These are phyloP conservation scores for Podospora didyma DNA, from an alignment of 495 filamentous ascomycete genomes.

Conservation along the genomic window DNA sequence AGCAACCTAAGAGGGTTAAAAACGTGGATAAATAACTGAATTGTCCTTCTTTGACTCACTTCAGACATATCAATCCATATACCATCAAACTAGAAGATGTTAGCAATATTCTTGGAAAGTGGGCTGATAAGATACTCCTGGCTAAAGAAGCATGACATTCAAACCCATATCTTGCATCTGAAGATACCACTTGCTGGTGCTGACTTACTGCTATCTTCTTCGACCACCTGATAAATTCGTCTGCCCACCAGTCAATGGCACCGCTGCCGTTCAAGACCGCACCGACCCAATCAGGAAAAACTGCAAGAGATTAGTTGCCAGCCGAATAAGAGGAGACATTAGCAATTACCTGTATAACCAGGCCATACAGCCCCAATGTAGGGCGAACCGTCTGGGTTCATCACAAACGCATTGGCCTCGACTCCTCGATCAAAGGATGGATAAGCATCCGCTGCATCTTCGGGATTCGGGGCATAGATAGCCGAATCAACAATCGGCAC, in stretches of 20 bases:
- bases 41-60: conserved; percentile 16
- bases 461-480: conserved; percentile 71
- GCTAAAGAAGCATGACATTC: too few species aligned
- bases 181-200: too few species aligned
- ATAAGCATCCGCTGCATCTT: conserved; percentile 68
- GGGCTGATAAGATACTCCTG: too few species aligned
- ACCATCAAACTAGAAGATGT: conserved; percentile 59
- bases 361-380: conserved; percentile 85
- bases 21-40: not conserved
- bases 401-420: conserved; percentile 61
- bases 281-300: conserved; percentile 52
- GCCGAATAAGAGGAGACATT: not conserved
- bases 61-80: conserved; percentile 92
- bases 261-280: conserved; percentile 58
- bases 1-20: conserved; percentile 34
- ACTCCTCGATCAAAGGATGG: conserved; percentile 64
- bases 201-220: conserved; percentile 44
- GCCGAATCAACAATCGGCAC: conserved; percentile 84
- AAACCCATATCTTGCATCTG: too few species aligned
- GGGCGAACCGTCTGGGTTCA: conserved; percentile 61
- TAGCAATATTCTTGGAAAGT: not conserved
- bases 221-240: conserved; percentile 59
- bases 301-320: conserved; percentile 17
- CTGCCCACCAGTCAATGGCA: conserved; percentile 64
- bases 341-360: conserved; percentile 56